Conservation (phyloP, 2,329 filamentous ascomycete genomes). For the Pyrenochaeta sp. region DNA sequence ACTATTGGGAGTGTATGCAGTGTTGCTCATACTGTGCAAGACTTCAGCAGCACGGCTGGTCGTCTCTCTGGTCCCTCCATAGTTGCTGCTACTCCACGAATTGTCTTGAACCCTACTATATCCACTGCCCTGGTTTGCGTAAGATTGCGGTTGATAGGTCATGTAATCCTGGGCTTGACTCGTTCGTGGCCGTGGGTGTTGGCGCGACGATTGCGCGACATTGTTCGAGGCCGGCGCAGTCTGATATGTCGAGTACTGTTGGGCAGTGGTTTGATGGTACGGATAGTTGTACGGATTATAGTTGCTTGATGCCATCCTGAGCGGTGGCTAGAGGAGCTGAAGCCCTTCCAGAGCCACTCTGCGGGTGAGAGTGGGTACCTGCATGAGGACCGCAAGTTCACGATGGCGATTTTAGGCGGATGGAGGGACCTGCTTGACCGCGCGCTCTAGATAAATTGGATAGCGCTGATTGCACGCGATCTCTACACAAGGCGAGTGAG, state of each 20-base stretch:
- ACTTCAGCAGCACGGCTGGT: conserved; percentile 44
- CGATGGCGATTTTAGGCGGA: not conserved
- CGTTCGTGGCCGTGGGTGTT: conserved; percentile 35
- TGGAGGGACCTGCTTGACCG: not conserved
- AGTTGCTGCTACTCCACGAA: conserved; percentile 33
- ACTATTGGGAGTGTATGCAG: conserved; percentile 29
- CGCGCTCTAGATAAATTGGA: not conserved
- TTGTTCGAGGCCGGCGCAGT: conserved; percentile 36
- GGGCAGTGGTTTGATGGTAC: conserved; percentile 41
- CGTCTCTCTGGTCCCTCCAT: conserved; percentile 36
- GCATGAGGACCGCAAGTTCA: conserved; percentile 13
- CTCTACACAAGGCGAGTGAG: not conserved
- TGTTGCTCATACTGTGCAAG: conserved; percentile 45
- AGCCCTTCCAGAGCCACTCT: conserved; percentile 10
- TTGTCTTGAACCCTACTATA: conserved; percentile 33
- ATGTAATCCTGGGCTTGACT: conserved; percentile 39
- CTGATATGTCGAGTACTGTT: conserved; percentile 38
- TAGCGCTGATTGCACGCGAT: not conserved
- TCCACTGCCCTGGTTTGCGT: conserved; percentile 26
- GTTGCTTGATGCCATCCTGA: conserved; percentile 37
- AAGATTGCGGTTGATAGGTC: conserved; percentile 33
- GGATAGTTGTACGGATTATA: conserved; percentile 38
- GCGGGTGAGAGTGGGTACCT: conserved; percentile 2
- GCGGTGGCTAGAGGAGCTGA: conserved; percentile 6
- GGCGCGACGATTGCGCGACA: conserved; percentile 31